A percentile compares a stretch with the other conserved stretches of the same genome.
Conservation (phyloP, 495 filamentous ascomycete genomes). For the Achaetomiella virescens region DNA sequence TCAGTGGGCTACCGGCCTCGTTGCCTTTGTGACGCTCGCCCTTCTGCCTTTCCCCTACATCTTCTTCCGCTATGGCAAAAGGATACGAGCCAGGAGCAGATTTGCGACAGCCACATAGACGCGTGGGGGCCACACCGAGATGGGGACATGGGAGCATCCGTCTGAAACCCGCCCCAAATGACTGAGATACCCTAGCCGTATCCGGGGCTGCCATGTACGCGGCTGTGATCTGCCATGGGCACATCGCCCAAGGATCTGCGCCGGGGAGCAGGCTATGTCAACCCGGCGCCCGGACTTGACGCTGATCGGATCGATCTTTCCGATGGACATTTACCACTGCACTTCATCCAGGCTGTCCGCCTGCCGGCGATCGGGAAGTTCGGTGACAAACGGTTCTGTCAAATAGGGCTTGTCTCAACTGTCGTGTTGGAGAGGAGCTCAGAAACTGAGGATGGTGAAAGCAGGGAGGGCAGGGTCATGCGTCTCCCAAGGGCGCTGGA, state of each 20-base stretch:
- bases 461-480: constrained; percentile 1
- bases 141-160: neutral
- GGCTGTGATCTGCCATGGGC: constrained; percentile 1
- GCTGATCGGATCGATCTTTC: neutral
- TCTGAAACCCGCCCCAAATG: constrained; percentile 5
- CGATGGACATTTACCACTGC: neutral
- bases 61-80: constrained; percentile 59
- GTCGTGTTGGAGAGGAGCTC: neutral
- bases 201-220: constrained; percentile 2
- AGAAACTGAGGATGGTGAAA: neutral
- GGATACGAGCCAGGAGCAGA: constrained; percentile 43
- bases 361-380: no score
- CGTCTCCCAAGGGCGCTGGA: constrained; percentile 1
- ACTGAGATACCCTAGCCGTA: neutral
- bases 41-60: constrained; percentile 68
- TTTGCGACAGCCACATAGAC: constrained; percentile 34
- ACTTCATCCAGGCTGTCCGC: neutral
- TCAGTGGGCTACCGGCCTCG: constrained; percentile 65
- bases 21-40: constrained; percentile 62
- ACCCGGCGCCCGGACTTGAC: neutral
- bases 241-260: neutral
- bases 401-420: neutral
- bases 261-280: neutral
- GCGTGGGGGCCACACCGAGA: neutral
- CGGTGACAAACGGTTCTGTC: neutral